These are phyloP conservation scores for Pythium chondricola DNA, from an alignment of 352 stramenopile genomes.

Conservation along the genomic window DNA sequence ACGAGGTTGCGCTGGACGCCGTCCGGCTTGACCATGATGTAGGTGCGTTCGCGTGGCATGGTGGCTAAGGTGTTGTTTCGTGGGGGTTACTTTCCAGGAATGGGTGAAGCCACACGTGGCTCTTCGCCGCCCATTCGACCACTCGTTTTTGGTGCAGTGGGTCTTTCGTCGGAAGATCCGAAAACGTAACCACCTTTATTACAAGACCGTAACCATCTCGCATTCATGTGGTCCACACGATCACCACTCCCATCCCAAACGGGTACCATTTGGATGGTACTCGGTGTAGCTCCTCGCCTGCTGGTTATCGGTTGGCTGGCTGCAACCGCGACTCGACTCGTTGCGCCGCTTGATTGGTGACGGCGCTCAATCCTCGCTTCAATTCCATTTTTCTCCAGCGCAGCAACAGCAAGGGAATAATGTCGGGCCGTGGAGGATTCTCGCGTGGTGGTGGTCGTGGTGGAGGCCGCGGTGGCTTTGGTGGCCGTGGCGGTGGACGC, in stretches of 20 bases:
- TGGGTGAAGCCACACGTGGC: not conserved
- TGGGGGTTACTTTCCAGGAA: conserved; percentile 12
- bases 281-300: conserved; percentile 9
- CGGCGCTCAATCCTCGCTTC: not conserved
- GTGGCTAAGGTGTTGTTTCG: conserved; percentile 10
- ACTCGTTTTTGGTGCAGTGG: conserved; percentile 11
- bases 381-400: not conserved
- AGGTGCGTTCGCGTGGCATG: conserved; percentile 62
- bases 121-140: conserved; percentile 1
- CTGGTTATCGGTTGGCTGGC: conserved; percentile 16
- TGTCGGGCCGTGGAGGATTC: conserved; percentile 22
- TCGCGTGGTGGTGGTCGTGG: conserved; percentile 14
- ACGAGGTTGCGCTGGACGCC: conserved; percentile 94
- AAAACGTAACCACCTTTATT: conserved; percentile 1
- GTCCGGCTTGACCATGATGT: conserved; percentile 98
- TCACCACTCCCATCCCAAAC: not conserved
- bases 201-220: conserved; percentile 5
- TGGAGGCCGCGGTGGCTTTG: conserved; percentile 1
- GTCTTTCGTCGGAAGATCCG: not conserved
- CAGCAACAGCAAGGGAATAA: conserved; percentile 3
- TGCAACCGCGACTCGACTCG: not conserved
- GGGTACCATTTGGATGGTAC: conserved; percentile 6
- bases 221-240: conserved; percentile 7
- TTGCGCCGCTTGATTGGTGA: conserved; percentile 8
- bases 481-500: conserved; percentile 5